Conservation (phyloP, 2,329 filamentous ascomycete species). For the Colletotrichum chlorophyti region DNA sequence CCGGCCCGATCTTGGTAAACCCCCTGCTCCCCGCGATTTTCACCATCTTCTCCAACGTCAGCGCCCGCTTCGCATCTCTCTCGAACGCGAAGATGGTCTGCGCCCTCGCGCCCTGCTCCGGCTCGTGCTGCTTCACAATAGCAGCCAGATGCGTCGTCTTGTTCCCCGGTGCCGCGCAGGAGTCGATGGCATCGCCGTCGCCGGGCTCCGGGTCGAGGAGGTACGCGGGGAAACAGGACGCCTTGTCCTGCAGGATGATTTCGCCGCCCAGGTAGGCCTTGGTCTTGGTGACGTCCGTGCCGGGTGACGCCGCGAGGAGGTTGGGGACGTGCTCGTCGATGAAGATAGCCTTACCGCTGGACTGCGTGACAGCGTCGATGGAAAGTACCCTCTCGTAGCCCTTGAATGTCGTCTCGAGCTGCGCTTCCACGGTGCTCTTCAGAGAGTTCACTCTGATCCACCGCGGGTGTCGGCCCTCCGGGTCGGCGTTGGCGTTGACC, state of each 20-base stretch:
- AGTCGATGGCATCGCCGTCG: slow-evolving; percentile 85
- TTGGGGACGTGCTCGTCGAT: slow-evolving; percentile 86
- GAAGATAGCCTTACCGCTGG: slow-evolving; percentile 61
- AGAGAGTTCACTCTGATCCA: slow-evolving; percentile 92
- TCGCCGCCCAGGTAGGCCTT: slow-evolving; percentile 77
- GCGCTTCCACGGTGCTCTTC: slow-evolving; percentile 71
- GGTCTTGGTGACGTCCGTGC: slow-evolving; percentile 74
- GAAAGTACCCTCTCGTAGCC: slow-evolving; percentile 63
- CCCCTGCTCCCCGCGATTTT: slow-evolving; percentile 73
- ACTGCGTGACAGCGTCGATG: slow-evolving; percentile 62
- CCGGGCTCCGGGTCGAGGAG: slow-evolving; percentile 73
- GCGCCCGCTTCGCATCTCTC: slow-evolving; percentile 73
- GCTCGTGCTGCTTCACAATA: slow-evolving; percentile 60
- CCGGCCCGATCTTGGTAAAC: slow-evolving; percentile 72
- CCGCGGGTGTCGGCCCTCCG: slow-evolving; percentile 72
- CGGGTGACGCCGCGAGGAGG: slow-evolving; percentile 78
- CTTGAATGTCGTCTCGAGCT: slow-evolving; percentile 78
- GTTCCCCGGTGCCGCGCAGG: slow-evolving; percentile 93
- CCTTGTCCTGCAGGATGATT: slow-evolving; percentile 94
- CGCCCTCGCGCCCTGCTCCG: slow-evolving; percentile 41
- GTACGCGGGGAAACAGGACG: slow-evolving; percentile 95
- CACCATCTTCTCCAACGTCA: slow-evolving; percentile 86
- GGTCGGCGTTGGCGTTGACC: slow-evolving; percentile 59
- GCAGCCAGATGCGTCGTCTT: slow-evolving; percentile 95
- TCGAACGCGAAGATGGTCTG: slow-evolving; percentile 79